These are phyloP conservation scores for Chenopodium suecicum DNA, from an alignment of 148 eudicot genomes.

Conservation along the genomic window DNA sequence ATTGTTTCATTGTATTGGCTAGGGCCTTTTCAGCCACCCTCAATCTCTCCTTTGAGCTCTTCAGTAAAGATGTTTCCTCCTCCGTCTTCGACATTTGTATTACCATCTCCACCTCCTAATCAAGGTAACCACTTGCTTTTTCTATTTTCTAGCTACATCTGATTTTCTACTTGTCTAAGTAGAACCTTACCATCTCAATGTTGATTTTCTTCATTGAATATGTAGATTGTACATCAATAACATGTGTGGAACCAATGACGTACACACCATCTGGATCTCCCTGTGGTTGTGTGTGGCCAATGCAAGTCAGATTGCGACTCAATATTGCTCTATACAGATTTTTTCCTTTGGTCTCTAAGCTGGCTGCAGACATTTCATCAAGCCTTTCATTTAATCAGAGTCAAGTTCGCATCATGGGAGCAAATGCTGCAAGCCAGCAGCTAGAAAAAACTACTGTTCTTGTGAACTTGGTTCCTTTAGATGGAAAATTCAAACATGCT, in stretches of 20 bases:
- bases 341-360: constrained; percentile 75
- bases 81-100: constrained; percentile 44
- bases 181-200: neutral
- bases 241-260: constrained; percentile 77
- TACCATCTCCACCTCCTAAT: constrained; percentile 84
- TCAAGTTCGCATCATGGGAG: constrained; percentile 94
- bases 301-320: constrained; percentile 61
- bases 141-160: neutral
- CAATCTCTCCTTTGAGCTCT: constrained; percentile 44
- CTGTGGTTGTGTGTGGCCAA: constrained; percentile 93
- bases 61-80: constrained; percentile 36
- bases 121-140: constrained; percentile 46
- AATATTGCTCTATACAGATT: constrained; percentile 58
- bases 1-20: constrained; percentile 11
- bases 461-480: constrained; percentile 64
- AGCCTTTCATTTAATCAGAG: constrained; percentile 56
- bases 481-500: constrained; percentile 40
- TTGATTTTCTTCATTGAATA: constrained; percentile 1
- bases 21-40: constrained; percentile 53
- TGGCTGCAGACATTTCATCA: constrained; percentile 67
- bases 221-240: constrained; percentile 67
- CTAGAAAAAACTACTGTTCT: constrained; percentile 64
- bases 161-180: neutral
- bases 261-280: constrained; percentile 69
- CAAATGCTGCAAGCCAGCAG: constrained; percentile 68